Conservation (phyloP, 768 basidiomycete genomes). For the Pleurotus djamor region DNA sequence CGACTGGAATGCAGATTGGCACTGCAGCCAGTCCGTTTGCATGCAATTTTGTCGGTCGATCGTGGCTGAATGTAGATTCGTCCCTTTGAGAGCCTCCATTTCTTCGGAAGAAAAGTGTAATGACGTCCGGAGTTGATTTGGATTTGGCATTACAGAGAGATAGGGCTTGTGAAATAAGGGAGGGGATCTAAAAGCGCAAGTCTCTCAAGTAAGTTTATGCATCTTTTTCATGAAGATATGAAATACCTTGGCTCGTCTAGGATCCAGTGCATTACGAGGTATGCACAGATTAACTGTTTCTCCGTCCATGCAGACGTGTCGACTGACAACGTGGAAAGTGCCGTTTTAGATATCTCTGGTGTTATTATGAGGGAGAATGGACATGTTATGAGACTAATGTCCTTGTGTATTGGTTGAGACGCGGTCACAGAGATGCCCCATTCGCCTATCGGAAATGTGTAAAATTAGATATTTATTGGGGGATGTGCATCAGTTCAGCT, state of each 20-base stretch:
- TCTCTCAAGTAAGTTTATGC: background rate
- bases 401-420: slow-evolving; percentile 37
- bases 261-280: slow-evolving; percentile 66
- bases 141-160: slow-evolving; percentile 59
- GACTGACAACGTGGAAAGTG: slow-evolving; percentile 34
- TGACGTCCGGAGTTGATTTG: slow-evolving; percentile 61
- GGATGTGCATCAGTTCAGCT: slow-evolving; percentile 5
- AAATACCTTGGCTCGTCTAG: slow-evolving; percentile 32
- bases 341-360: slow-evolving; percentile 38
- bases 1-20: slow-evolving; percentile 37
- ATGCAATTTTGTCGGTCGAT: slow-evolving; percentile 61
- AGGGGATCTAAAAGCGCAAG: background rate
- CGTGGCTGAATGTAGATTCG: slow-evolving; percentile 80
- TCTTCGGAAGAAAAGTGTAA: slow-evolving; percentile 70
- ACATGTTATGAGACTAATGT: slow-evolving; percentile 60
- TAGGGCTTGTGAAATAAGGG: slow-evolving; percentile 54
- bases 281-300: slow-evolving; percentile 66
- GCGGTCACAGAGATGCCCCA: slow-evolving; percentile 55
- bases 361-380: slow-evolving; percentile 69
- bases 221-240: background rate
- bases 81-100: slow-evolving; percentile 65
- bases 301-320: slow-evolving; percentile 44
- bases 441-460: slow-evolving; percentile 19
- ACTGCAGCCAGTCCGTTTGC: slow-evolving; percentile 60
- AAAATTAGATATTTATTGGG: slow-evolving; percentile 9